These are phyloP conservation scores for Plenodomus tracheiphilus DNA, from an alignment of 2,329 filamentous ascomycete species.

Conservation along the genomic window DNA sequence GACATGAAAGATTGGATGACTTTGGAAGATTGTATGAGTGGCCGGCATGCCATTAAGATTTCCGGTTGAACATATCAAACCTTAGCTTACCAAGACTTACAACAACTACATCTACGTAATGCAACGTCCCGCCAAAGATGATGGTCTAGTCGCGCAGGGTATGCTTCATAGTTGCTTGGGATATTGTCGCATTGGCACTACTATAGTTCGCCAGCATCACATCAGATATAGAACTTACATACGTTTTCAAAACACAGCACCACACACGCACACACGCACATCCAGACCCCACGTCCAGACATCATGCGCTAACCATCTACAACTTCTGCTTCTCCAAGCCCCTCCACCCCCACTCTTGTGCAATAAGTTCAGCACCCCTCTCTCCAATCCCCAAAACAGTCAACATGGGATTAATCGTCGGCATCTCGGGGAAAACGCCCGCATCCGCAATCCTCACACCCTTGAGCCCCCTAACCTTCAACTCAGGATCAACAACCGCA, in stretches of 20 bases:
- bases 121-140: no score
- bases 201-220: no score
- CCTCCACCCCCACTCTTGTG: slow-evolving; percentile 70
- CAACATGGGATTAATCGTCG: slow-evolving; percentile 86
- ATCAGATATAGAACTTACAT: neutral
- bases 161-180: neutral
- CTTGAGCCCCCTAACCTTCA: slow-evolving; percentile 73
- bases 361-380: slow-evolving; percentile 81
- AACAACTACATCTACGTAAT: no score
- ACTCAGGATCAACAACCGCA: slow-evolving; percentile 77
- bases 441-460: slow-evolving; percentile 81
- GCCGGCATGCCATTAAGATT: no score
- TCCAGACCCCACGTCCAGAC: neutral
- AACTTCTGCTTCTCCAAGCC: slow-evolving; percentile 58
- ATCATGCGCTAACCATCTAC: slow-evolving; percentile 38
- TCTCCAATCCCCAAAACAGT: slow-evolving; percentile 85
- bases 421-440: slow-evolving; percentile 85
- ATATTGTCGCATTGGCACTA: neutral
- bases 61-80: no score
- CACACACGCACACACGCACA: neutral
- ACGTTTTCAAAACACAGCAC: neutral
- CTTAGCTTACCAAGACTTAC: no score
- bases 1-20: no score
- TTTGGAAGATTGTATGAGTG: no score
- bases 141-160: neutral